phyloP scores from a whole-genome alignment of 176 grass and related monocot genomes.

The Triticum turgidum region DNA sequence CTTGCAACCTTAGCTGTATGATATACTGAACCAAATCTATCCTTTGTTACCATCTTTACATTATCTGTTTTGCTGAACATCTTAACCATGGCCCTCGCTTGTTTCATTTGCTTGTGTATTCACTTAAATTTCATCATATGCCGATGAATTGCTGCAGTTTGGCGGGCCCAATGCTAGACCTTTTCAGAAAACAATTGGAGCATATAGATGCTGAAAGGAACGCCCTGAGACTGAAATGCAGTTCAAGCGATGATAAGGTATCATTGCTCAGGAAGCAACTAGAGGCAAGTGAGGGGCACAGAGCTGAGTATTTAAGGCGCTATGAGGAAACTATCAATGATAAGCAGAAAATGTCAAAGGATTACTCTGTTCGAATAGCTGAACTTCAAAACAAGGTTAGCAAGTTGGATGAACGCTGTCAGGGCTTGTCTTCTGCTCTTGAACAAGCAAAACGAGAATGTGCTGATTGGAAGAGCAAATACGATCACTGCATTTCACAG shows the following conservation, averaged over 20 bases:
- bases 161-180: constrained; percentile 68
- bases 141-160: constrained; percentile 56
- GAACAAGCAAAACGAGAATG: constrained; percentile 74
- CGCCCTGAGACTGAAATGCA: constrained; percentile 79
- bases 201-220: constrained; percentile 76
- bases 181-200: constrained; percentile 82
- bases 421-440: constrained; percentile 58
- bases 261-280: constrained; percentile 80
- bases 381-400: constrained; percentile 86
- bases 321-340: constrained; percentile 89
- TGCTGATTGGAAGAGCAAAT: constrained; percentile 82
- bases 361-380: constrained; percentile 62
- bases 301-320: constrained; percentile 78
- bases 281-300: constrained; percentile 78
- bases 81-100: neutral
- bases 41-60: neutral
- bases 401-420: constrained; percentile 83
- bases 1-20: neutral
- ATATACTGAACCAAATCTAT: constrained; percentile 11
- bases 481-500: constrained; percentile 48
- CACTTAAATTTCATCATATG: constrained; percentile 11
- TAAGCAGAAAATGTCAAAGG: constrained; percentile 93
- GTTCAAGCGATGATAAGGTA: constrained; percentile 80
- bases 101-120: neutral
- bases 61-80: constrained; percentile 10